Conservation (phyloP, 192 early-diverging fungal genomes). For the Coemansia erecta region DNA sequence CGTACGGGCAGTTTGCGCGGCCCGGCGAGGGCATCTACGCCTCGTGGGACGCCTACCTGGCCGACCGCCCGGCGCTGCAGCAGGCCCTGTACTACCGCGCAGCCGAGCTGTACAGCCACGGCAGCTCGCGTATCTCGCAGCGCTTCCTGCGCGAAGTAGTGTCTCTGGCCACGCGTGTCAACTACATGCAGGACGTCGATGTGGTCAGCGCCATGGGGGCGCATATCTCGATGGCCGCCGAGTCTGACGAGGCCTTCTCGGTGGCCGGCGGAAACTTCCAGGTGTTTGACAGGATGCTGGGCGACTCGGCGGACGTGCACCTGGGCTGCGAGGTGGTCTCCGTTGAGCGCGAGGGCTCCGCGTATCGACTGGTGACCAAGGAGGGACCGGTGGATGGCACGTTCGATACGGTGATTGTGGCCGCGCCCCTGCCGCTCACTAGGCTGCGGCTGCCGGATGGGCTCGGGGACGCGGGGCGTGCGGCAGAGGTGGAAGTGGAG, state of each 20-base stretch:
- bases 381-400: background rate
- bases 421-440: conserved; percentile 23
- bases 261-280: conserved; percentile 38
- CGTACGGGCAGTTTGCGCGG: conserved; percentile 15
- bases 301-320: conserved; percentile 15
- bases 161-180: conserved; percentile 32
- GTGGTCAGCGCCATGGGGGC: conserved; percentile 20
- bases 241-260: conserved; percentile 24
- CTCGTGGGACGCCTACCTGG: conserved; percentile 31
- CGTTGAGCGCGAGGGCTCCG: conserved; percentile 1
- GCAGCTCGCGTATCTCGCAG: conserved; percentile 5
- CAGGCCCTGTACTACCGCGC: conserved; percentile 25
- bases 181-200: conserved; percentile 41
- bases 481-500: background rate
- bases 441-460: conserved; percentile 6
- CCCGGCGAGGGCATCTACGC: conserved; percentile 6
- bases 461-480: too few relatives aligned
- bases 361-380: background rate
- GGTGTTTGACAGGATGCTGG: conserved; percentile 23
- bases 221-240: conserved; percentile 34
- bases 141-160: conserved; percentile 23
- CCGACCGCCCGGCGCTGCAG: conserved; percentile 11
- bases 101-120: conserved; percentile 19
- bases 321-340: conserved; percentile 9
- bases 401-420: conserved; percentile 28